Base-by-base conservation (phyloP, 140 eudicot species). In the Erigeron philadelphicus region DNA sequence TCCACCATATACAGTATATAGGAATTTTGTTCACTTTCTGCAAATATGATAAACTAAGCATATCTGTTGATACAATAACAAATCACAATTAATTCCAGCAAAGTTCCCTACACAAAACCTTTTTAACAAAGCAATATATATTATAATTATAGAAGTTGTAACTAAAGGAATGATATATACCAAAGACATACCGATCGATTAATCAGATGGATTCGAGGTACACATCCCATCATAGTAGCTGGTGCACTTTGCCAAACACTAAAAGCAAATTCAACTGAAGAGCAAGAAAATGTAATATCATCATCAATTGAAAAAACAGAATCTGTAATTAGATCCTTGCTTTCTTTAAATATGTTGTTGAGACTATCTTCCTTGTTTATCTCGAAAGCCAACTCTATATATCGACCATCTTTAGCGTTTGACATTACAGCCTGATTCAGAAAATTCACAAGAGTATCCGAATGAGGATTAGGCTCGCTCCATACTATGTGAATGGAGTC, bases 191-290 rank as follows among this genome's bases (percentile, higher is more conserved):
- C 97, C 78, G 83, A 75, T 73, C 70, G 79, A 72, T 88, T 87
- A 74, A 88, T 80, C 85, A 88, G 76, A 75, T 88, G 96, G 54
- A 86, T 66, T 61, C 95, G 95, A 10, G 96, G 97, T 44, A 91
- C 96, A 73, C 84, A 91, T 46, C 97, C 97, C 67, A 91, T 96
- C 97, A 91, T 88, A 73, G 96, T 72, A 76, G 88, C 96, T 3
- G 95, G 95, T 65, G 97, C 96, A 81, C 95, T 88, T 77, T 45
- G 84, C 97, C 96, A 91, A 67, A 88, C 89, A 74, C 71, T 82
- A 68, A 84, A 91, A 56, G 95, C 96, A 72, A 91, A 82, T 76
- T 88, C 97, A 7, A 91, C 97, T 12, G 97, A 71, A 25, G 86
- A 35, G 79, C 97, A 91, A 62, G 97, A 86, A 64, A 91, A 91